These are phyloP conservation scores for Talaromyces funiculosus DNA, from an alignment of 2,329 filamentous ascomycete genomes.

Conservation along the genomic window DNA sequence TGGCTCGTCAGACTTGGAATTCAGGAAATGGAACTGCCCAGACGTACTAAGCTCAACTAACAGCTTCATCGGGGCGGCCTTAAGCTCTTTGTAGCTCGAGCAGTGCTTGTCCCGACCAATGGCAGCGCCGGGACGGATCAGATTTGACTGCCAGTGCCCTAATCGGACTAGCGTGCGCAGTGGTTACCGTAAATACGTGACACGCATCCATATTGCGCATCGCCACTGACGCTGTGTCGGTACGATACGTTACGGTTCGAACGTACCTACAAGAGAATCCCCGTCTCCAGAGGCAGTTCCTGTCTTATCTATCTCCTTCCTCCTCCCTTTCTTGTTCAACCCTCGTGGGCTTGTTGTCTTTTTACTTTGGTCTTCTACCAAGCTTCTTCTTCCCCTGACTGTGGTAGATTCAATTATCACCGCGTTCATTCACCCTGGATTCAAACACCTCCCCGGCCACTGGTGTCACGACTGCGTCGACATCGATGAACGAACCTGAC, in stretches of 20 bases:
- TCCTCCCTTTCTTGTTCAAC: not conserved
- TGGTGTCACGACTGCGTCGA: constrained; percentile 16
- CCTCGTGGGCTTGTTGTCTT: not conserved
- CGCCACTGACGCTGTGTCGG: not conserved
- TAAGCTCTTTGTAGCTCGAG: not conserved
- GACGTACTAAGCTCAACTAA: not conserved
- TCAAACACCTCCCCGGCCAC: not conserved
- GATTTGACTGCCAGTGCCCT: not conserved
- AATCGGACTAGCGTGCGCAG: not conserved
- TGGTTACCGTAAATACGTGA: not conserved
- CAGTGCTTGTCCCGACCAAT: not conserved
- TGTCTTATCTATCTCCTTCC: not conserved
- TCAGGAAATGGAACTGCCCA: not conserved
- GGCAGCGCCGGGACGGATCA: not conserved
- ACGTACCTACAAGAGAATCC: not conserved
- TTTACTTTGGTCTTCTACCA: not conserved
- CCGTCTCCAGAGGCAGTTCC: too few species aligned
- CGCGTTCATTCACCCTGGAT: not conserved
- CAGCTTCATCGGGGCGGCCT: not conserved
- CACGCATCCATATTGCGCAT: not conserved
- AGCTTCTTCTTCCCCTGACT: not conserved
- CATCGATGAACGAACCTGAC: constrained; percentile 53
- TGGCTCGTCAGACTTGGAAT: not conserved
- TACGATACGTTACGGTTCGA: not conserved
- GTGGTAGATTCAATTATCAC: not conserved